A percentile compares a stretch with the other conserved stretches of the same genome.
Evolutionary conservation across 164 flowering plant genomes (phyloP).

Genomic region (Protea cynaroides): DNA sequence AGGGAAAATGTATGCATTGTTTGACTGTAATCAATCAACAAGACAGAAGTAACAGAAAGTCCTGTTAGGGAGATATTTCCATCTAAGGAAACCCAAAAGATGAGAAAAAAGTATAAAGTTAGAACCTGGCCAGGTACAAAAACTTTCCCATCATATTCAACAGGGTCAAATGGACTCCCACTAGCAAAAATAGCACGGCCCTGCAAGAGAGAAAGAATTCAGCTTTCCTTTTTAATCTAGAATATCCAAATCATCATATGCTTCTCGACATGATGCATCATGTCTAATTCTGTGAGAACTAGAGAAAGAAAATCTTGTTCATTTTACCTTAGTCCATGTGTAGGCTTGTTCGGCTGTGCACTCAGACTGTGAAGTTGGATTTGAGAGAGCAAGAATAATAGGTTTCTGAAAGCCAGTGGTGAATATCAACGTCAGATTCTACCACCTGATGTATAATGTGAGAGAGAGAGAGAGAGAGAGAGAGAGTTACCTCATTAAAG

Average conservation of each 20-base stretch:
- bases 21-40: conserved; percentile 43
- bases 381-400: conserved; percentile 83
- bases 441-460: neutral
- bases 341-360: conserved; percentile 97
- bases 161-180: conserved; percentile 96
- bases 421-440: conserved; percentile 1
- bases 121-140: conserved; percentile 78
- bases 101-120: neutral
- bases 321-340: conserved; percentile 70
- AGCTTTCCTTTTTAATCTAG: neutral
- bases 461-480: conserved; percentile 4
- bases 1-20: conserved; percentile 95
- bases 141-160: conserved; percentile 62
- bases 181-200: conserved; percentile 92
- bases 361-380: conserved; percentile 92
- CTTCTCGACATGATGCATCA: neutral
- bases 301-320: neutral
- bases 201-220: conserved; percentile 23
- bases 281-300: no score
- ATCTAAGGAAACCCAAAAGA: neutral
- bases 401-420: conserved; percentile 60
- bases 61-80: neutral
- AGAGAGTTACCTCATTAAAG: conserved; percentile 51
- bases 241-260: neutral
- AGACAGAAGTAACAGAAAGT: neutral